Conservation (phyloP, 352 stramenopile genomes). For the Pythium grandisporangium region DNA sequence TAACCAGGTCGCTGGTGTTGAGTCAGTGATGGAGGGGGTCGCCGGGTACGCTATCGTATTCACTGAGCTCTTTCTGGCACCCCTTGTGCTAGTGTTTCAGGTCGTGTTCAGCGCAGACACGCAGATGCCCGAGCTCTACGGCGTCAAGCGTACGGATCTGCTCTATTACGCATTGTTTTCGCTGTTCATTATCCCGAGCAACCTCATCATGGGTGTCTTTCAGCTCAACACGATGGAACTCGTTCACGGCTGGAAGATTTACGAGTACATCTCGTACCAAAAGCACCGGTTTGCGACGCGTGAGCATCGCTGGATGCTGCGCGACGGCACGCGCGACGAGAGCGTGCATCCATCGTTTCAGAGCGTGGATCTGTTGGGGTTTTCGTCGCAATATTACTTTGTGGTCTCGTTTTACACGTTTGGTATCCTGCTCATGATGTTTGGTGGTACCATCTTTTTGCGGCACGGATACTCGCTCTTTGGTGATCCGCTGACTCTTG, state of each 20-base stretch:
- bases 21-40: slow-evolving; percentile 89
- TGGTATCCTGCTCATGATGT: slow-evolving; percentile 88
- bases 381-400: slow-evolving; percentile 93
- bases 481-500: slow-evolving; percentile 83
- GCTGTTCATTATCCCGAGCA: slow-evolving; percentile 93
- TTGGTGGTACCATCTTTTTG: slow-evolving; percentile 91
- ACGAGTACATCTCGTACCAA: slow-evolving; percentile 97
- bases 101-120: slow-evolving; percentile 86
- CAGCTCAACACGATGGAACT: slow-evolving; percentile 95
- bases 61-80: slow-evolving; percentile 78
- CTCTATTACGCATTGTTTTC: slow-evolving; percentile 94
- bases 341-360: slow-evolving; percentile 91
- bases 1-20: slow-evolving; percentile 87
- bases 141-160: slow-evolving; percentile 90
- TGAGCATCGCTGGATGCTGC: slow-evolving; percentile 91
- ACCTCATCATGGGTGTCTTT: slow-evolving; percentile 90
- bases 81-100: slow-evolving; percentile 84
- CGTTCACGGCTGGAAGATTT: slow-evolving; percentile 94
- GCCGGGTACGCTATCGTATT: slow-evolving; percentile 89
- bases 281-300: slow-evolving; percentile 92
- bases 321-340: slow-evolving; percentile 79
- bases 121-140: slow-evolving; percentile 89
- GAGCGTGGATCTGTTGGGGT: slow-evolving; percentile 93
- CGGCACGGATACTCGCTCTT: slow-evolving; percentile 92
- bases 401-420: slow-evolving; percentile 74